Evolutionary conservation across 768 basidiomycete genomes (phyloP).

Genomic region (Zangia roseola): DNA sequence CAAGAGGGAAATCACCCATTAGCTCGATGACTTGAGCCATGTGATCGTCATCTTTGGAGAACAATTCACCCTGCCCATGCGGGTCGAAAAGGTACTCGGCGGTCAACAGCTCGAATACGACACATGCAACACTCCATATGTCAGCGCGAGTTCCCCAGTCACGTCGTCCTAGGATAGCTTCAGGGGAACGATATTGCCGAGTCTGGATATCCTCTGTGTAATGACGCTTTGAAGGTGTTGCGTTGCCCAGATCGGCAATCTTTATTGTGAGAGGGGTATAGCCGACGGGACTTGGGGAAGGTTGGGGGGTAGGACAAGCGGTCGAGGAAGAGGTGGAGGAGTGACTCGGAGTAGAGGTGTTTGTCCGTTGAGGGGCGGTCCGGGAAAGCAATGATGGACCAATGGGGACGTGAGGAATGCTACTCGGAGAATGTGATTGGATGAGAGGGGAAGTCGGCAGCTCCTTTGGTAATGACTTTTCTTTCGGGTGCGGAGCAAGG

Average conservation of each 20-base stretch:
- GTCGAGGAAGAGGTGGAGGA: slow-evolving; percentile 20
- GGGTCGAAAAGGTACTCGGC: slow-evolving; percentile 93
- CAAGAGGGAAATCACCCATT: slow-evolving; percentile 71
- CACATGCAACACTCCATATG: slow-evolving; percentile 89
- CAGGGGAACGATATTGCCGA: slow-evolving; percentile 93
- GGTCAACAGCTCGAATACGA: slow-evolving; percentile 88
- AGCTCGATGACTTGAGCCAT: slow-evolving; percentile 94
- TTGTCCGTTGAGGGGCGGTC: slow-evolving; percentile 47
- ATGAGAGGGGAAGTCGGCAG: slow-evolving; percentile 24
- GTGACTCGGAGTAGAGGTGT: slow-evolving; percentile 18
- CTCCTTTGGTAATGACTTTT: not conserved
- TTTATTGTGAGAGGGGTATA: slow-evolving; percentile 70
- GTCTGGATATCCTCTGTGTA: slow-evolving; percentile 97
- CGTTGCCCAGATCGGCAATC: slow-evolving; percentile 94
- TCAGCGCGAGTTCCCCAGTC: slow-evolving; percentile 88
- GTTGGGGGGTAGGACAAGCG: slow-evolving; percentile 22
- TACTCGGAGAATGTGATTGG: slow-evolving; percentile 18
- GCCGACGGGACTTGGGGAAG: slow-evolving; percentile 18
- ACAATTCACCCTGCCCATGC: slow-evolving; percentile 74
- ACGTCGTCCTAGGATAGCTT: slow-evolving; percentile 83
- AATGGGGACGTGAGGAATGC: slow-evolving; percentile 28
- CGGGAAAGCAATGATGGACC: slow-evolving; percentile 61
- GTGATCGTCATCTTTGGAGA: slow-evolving; percentile 93
- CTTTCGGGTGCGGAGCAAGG: not conserved
- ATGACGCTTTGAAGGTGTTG: slow-evolving; percentile 86